Base-by-base conservation (phyloP, 2,329 filamentous ascomycete species). In the Cordyceps tenuipes region DNA sequence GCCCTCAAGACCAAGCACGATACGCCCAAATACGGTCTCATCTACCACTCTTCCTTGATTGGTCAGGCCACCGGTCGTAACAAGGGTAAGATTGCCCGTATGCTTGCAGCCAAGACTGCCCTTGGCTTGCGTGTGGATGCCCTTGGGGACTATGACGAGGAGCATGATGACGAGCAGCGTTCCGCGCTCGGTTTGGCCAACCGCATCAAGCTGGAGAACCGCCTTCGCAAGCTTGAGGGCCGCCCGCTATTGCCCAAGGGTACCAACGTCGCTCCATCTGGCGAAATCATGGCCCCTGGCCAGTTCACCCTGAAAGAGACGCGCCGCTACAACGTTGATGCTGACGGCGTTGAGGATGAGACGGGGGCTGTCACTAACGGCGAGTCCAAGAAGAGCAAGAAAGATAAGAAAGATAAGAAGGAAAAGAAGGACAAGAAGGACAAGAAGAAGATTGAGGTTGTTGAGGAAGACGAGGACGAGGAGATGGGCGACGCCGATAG, bases 1-100 rank as follows among this genome's bases (percentile, higher is more conserved):
- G 94, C 94, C 21, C 82, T 99, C 64, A 99, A 99, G 85, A 99
- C 94, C 54, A 97, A 99, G 83, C 93, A 97, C 76, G 91, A 97
- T 71, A 99, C 94, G 44, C 94, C 94, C 71, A 99, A 97, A 77
- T 99, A 97, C 70, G 94, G 94, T 82, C 82, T 96, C 65, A 90
- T 95, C 73, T 95, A 94, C 78, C 89, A 96, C 76, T 89, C 90
- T 53, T 94, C 90, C 31, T 84, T 99, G 50, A 95, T 99, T 65
- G 95, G 94, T 49, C 94, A 99, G 78, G 94, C 94, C 34, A 96
- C 90, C 21, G 94, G 94, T 69, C 93, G 91, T 80, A 97, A 97
- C 82, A 99, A 99, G 87, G 94, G 94, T 69, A 99, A 99, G 82
- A 96, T 99, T 71, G 94, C 94, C 47, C 90, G 94, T 82, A 91